Conservation (phyloP, 148 eudicot genomes). For the Salicornia ramosissima region DNA sequence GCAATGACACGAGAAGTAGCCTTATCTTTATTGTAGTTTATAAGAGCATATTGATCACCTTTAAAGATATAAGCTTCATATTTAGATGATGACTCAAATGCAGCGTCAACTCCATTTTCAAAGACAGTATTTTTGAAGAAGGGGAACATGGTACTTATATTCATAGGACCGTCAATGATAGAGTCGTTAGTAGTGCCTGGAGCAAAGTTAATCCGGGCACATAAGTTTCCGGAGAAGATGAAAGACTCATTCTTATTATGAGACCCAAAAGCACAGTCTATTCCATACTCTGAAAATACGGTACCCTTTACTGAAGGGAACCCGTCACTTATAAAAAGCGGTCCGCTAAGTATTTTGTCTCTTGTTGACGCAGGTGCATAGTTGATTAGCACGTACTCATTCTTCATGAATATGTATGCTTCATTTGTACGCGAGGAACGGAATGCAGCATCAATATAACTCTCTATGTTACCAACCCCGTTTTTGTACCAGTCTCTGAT, state of each 20-base stretch:
- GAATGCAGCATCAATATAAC: not conserved
- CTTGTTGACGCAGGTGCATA: not conserved
- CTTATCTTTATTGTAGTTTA: no score
- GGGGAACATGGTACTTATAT: conserved; percentile 9
- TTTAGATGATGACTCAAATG: conserved; percentile 4
- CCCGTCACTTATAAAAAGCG: not conserved
- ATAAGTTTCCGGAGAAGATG: conserved; percentile 1
- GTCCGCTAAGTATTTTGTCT: not conserved
- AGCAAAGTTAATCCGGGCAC: not conserved
- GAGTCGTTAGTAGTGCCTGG: not conserved
- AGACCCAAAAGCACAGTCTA: conserved; percentile 9
- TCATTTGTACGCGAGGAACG: no score
- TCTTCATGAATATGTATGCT: conserved; percentile 6
- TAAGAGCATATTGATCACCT: not conserved
- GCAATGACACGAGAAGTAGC: no score
- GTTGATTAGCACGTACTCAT: conserved; percentile 7
- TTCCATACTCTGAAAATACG: not conserved
- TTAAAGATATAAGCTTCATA: not conserved
- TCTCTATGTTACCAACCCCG: not conserved
- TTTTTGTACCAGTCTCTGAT: not conserved
- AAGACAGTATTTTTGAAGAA: conserved; percentile 6
- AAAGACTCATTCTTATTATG: not conserved
- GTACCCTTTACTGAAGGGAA: not conserved
- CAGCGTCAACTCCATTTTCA: conserved; percentile 10
- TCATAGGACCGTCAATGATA: not conserved